A percentile compares a stretch with the other conserved stretches of the same genome.
Evolutionary conservation across 108 stramenopile genomes (phyloP).

Genomic region (Fragilaria crotonensis): DNA sequence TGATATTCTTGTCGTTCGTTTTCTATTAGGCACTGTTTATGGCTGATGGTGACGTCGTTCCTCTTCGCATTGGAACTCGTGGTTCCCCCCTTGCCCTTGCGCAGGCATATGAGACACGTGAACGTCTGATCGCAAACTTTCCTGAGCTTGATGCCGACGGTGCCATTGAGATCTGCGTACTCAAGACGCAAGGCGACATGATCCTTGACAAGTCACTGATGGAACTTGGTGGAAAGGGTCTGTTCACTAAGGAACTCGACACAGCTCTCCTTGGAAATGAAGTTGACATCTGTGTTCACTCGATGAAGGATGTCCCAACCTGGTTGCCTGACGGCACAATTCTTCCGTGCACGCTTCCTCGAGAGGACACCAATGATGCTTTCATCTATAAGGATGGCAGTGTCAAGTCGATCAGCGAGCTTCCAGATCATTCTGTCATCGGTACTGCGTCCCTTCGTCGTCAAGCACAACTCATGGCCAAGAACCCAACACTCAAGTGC

Average conservation of each 20-base stretch:
- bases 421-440: constrained; percentile 91
- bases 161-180: constrained; percentile 94
- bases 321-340: constrained; percentile 97
- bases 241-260: constrained; percentile 99
- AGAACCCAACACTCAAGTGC: constrained; percentile 94
- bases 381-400: constrained; percentile 72
- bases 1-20: constrained; percentile 6
- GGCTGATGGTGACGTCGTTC: constrained; percentile 46
- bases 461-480: constrained; percentile 92
- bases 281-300: constrained; percentile 99
- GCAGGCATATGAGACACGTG: constrained; percentile 95
- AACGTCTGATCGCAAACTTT: constrained; percentile 83
- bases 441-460: constrained; percentile 97
- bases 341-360: constrained; percentile 94
- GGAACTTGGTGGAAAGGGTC: constrained; percentile 99
- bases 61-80: constrained; percentile 94
- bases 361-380: constrained; percentile 98
- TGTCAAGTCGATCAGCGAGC: constrained; percentile 71
- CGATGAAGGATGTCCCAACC: constrained; percentile 99
- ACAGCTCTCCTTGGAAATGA: constrained; percentile 91
- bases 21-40: constrained; percentile 62
- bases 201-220: constrained; percentile 98
- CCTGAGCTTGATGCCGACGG: constrained; percentile 91
- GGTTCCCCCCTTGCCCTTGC: constrained; percentile 98
- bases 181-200: constrained; percentile 99